Percentiles rank a stretch among this genome's conserved stretches.
Evolutionary conservation across 106 monocot genomes (phyloP).

Genomic region (Hemerocallis citrina): DNA sequence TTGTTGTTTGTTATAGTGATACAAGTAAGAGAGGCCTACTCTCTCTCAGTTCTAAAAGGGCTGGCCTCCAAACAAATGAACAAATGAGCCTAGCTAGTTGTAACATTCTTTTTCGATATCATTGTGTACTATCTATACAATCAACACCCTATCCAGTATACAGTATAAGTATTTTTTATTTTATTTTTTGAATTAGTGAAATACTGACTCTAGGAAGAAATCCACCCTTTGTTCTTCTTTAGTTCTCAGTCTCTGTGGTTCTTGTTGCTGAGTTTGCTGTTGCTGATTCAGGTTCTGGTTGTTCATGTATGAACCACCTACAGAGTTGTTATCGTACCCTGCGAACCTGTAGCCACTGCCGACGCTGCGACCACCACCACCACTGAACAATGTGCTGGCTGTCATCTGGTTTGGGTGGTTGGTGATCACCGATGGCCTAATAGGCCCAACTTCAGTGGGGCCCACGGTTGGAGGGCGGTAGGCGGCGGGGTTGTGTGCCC

Average conservation of each 20-base stretch:
- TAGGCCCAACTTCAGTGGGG: slow-evolving; percentile 8
- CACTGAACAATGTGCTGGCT: slow-evolving; percentile 2
- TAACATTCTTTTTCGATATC: too few relatives aligned
- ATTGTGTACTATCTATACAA: not conserved
- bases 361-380: too few relatives aligned
- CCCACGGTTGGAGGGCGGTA: slow-evolving; percentile 6
- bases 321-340: slow-evolving; percentile 1
- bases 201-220: slow-evolving; percentile 16
- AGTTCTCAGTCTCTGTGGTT: not conserved
- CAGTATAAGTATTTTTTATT: too few relatives aligned
- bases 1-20: too few relatives aligned
- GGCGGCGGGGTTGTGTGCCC: not conserved
- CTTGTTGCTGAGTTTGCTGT: not conserved
- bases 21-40: not conserved
- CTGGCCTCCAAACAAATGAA: slow-evolving; percentile 6
- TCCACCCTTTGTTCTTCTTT: slow-evolving; percentile 36
- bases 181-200: not conserved
- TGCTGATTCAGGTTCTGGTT: slow-evolving; percentile 11
- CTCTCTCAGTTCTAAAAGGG: too few relatives aligned
- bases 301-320: not conserved
- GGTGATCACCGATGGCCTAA: slow-evolving; percentile 29
- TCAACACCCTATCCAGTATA: not conserved
- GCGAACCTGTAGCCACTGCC: not conserved
- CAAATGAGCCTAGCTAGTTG: not conserved
- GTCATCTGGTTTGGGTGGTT: slow-evolving; percentile 11